Percentiles rank a stretch among this genome's conserved stretches.
Conservation (phyloP, 768 basidiomycete genomes). For the Tylopilus felleus region DNA sequence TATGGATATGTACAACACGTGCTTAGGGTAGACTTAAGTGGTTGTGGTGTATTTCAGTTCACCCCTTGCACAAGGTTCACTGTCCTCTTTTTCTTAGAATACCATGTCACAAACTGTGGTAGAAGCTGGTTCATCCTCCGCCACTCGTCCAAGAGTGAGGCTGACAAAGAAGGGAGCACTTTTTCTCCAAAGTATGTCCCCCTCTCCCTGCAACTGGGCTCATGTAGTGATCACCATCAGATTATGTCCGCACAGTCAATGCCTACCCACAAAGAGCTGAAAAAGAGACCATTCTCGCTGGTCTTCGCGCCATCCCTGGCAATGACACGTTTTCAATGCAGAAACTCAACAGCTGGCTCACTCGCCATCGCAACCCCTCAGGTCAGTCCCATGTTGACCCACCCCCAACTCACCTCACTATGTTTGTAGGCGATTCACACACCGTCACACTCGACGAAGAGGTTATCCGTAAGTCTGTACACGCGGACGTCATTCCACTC, state of each 20-base stretch:
- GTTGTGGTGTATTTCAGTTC: neutral
- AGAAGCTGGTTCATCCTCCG: slow-evolving; percentile 1
- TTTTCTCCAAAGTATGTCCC: slow-evolving; percentile 7
- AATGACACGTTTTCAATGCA: slow-evolving; percentile 18
- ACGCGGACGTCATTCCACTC: slow-evolving; percentile 4
- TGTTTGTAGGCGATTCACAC: neutral
- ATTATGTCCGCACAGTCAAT: slow-evolving; percentile 15
- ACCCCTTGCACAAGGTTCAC: neutral
- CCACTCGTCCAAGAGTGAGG: neutral
- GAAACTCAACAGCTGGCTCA: slow-evolving; percentile 22
- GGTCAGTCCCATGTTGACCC: neutral
- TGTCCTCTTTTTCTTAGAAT: too few relatives aligned
- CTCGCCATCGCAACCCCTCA: slow-evolving; percentile 16
- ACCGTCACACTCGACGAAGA: slow-evolving; percentile 21
- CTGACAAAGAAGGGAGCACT: slow-evolving; percentile 4
- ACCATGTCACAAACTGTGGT: too few relatives aligned
- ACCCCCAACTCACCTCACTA: neutral
- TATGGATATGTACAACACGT: slow-evolving; percentile 12
- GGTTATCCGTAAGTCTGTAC: slow-evolving; percentile 19
- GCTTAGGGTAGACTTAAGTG: neutral
- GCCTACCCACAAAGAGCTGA: slow-evolving; percentile 12
- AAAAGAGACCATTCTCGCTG: slow-evolving; percentile 13
- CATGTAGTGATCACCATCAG: slow-evolving; percentile 3
- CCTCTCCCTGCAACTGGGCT: neutral
- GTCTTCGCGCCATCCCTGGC: slow-evolving; percentile 19